Base-by-base conservation (phyloP, 148 eudicot species). In the Camellia granthamiana region DNA sequence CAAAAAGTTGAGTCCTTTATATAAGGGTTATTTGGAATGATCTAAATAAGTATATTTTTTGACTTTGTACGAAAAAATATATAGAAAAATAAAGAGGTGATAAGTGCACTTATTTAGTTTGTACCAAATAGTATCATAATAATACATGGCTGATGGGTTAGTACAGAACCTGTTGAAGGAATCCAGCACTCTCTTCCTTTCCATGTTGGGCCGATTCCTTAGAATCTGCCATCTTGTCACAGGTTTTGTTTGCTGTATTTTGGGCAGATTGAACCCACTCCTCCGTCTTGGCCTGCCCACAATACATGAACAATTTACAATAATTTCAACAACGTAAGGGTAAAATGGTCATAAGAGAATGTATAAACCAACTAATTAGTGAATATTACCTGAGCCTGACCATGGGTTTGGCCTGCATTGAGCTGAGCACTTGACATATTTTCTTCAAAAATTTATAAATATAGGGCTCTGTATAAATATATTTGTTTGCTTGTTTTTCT, bases 361-460 rank as follows among this genome's bases (percentile, higher is more conserved):
- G 38, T 1, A 56, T 12, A 23, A 5, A 74, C 12, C 12, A 58
- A 10, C 47, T 2, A 30, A 11, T 15, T 7, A 30, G 43, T 52
- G 56, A 42, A n/a, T 18, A 43, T 44, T 77, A 77, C 80, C 80
- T 78, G 19, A 43, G 80, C 80, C 74, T 78, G 64, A 69, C 80
- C 74, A 1, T 55, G 80, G 44, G 64, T 5, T 78, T 78, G 52
- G 13, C 80, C 80, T 41, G 74, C 80, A 16, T 56, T 68, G 14
- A 68, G 8, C 44, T 69, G 80, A 54, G 72, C 72, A 43, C 64
- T 78, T 60, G 80, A 78, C 80, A 78, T 78, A 0, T 14, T 69
- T 18, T 18, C 62, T 72, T 52, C 30, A 11, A 15, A 54, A 52
- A 54, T 12, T 10, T 30, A 23, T 9, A 6, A 54, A 55, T 0